These are phyloP conservation scores for Vitis riparia DNA, from an alignment of 164 flowering plant species.

Conservation along the genomic window DNA sequence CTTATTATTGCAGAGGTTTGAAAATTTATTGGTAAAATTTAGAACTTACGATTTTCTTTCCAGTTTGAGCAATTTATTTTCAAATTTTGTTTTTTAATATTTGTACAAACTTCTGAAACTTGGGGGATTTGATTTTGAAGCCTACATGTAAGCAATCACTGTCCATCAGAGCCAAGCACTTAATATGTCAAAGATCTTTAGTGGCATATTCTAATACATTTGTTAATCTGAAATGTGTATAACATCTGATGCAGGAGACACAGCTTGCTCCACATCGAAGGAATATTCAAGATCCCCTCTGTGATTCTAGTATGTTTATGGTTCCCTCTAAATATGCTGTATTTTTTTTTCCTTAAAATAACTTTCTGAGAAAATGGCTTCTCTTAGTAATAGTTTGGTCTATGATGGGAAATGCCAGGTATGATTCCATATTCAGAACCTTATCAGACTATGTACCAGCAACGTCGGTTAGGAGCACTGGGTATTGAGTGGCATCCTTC, in stretches of 20 bases:
- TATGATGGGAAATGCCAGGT: slow-evolving; percentile 39
- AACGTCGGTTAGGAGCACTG: slow-evolving; percentile 79
- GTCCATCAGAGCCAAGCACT: no score
- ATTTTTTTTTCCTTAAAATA: background rate
- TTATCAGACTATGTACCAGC: slow-evolving; percentile 82
- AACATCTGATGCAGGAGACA: slow-evolving; percentile 68
- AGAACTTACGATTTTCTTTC: background rate
- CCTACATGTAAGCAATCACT: no score
- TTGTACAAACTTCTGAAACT: no score
- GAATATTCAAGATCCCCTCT: slow-evolving; percentile 90
- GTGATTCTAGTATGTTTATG: slow-evolving; percentile 69
- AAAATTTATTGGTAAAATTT: background rate
- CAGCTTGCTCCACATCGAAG: slow-evolving; percentile 80
- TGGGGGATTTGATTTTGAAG: no score
- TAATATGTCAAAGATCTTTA: background rate
- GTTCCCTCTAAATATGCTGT: background rate
- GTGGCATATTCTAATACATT: background rate
- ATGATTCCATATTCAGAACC: slow-evolving; percentile 96
- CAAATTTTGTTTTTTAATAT: background rate
- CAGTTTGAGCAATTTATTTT: slow-evolving; percentile 8
- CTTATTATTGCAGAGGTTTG: background rate
- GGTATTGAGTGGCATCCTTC: slow-evolving; percentile 90
- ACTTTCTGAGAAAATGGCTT: background rate
- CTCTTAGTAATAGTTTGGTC: slow-evolving; percentile 9
- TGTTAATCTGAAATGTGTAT: background rate